These are phyloP conservation scores for Colletotrichum lini DNA, from an alignment of 2,329 filamentous ascomycete species.

Conservation along the genomic window DNA sequence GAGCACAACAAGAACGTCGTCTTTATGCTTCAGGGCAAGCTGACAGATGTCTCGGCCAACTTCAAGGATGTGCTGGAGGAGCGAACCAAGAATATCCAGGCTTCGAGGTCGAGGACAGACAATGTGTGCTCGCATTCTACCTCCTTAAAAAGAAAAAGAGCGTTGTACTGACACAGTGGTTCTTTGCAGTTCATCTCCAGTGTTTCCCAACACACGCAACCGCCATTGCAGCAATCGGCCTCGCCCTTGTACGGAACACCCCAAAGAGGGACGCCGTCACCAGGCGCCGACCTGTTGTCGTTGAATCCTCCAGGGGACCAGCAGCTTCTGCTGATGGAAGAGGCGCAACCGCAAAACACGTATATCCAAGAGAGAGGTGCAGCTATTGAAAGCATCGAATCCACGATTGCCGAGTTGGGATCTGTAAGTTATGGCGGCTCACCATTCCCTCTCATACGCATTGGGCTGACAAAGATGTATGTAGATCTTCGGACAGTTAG, in stretches of 20 bases:
- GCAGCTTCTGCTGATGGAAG: constrained; percentile 93
- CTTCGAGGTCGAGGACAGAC: constrained; percentile 90
- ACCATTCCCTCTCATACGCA: constrained; percentile 48
- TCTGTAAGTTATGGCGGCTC: constrained; percentile 49
- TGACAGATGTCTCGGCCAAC: constrained; percentile 90
- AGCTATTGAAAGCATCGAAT: constrained; percentile 96
- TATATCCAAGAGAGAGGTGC: constrained; percentile 96
- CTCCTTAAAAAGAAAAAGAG: no score
- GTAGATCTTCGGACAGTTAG: constrained; percentile 89
- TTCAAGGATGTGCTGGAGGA: constrained; percentile 99
- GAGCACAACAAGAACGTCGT: constrained; percentile 99
- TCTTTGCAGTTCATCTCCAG: constrained; percentile 80
- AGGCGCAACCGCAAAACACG: constrained; percentile 85
- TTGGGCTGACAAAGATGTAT: constrained; percentile 13
- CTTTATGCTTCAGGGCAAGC: constrained; percentile 88
- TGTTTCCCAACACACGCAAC: constrained; percentile 83
- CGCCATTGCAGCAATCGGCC: constrained; percentile 79
- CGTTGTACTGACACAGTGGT: constrained; percentile 2
- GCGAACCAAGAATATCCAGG: constrained; percentile 97
- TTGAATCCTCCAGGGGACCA: constrained; percentile 90
- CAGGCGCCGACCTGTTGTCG: constrained; percentile 82
- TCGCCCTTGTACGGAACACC: constrained; percentile 91
- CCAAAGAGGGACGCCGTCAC: constrained; percentile 74
- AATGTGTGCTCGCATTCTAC: constrained; percentile 61
- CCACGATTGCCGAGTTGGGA: constrained; percentile 93